Conservation (phyloP, 2,329 filamentous ascomycete species). For the Ilyonectria destructans region DNA sequence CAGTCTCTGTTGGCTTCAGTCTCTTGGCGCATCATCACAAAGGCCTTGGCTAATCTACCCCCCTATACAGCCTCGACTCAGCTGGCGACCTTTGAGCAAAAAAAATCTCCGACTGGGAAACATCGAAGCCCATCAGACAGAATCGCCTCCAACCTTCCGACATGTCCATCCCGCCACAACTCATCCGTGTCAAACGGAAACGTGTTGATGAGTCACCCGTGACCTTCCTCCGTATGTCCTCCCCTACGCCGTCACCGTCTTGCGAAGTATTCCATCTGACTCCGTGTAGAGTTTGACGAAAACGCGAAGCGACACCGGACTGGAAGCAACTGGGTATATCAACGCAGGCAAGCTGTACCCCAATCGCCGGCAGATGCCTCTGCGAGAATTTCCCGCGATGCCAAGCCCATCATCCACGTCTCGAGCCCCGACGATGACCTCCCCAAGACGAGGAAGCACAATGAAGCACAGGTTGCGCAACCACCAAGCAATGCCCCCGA, state of each 20-base stretch:
- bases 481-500: slow-evolving; percentile 14
- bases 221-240: slow-evolving; percentile 68
- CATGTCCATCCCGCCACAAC: slow-evolving; percentile 73
- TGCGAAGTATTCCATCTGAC: slow-evolving; percentile 36
- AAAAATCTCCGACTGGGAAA: slow-evolving; percentile 4
- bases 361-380: slow-evolving; percentile 46
- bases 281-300: slow-evolving; percentile 65
- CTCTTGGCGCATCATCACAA: neutral
- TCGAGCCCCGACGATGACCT: slow-evolving; percentile 58
- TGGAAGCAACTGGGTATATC: slow-evolving; percentile 70
- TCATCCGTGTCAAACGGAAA: slow-evolving; percentile 76
- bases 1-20: neutral
- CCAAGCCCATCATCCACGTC: slow-evolving; percentile 65
- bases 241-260: slow-evolving; percentile 20
- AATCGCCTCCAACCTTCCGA: slow-evolving; percentile 5
- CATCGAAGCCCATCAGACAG: slow-evolving; percentile 1
- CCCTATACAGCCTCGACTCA: neutral
- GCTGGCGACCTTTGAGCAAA: neutral
- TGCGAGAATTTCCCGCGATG: slow-evolving; percentile 37
- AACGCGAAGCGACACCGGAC: slow-evolving; percentile 69
- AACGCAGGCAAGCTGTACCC: slow-evolving; percentile 61
- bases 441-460: slow-evolving; percentile 30
- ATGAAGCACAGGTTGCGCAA: slow-evolving; percentile 25
- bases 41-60: neutral
- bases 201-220: slow-evolving; percentile 69